Base-by-base conservation (phyloP, 257 asterid genomes). In the Solanum rostratum region DNA sequence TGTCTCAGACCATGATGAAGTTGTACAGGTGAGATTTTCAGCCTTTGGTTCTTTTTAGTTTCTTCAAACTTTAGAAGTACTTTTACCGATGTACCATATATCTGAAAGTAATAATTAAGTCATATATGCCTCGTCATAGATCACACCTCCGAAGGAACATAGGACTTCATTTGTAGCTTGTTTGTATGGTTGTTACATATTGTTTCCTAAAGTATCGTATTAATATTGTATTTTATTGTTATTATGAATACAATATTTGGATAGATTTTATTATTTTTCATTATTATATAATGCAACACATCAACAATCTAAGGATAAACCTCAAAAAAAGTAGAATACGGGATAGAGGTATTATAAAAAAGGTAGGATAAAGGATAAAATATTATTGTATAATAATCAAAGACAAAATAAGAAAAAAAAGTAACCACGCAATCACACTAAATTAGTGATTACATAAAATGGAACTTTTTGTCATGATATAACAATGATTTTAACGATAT, bases 11-110 rank as follows among this genome's bases (percentile, higher is more conserved):
- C 89, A 90, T 80, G 91, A 83, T 85, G 94, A 91, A 88, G 92
- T 94, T 73, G 85, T 95, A 49, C 93, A 93, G 97, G 97, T 95
- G 87, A 45, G 46, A 52, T 78, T 53, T 81, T 81, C 81, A 76
- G 74, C 50, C 71, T 33, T 85, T 65, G n/a, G 62, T 29, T 62
- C 18, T 73, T 73, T 29, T 69, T 76, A 50, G 57, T 59, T 45
- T 76, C 82, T 71, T 71, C 55, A n/a, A 50, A 76, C 15, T 76
- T 2, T 76, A 49, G 41, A 50, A 27, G 29, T 76, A 76, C 45
- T 49, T 49, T 24, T 76, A 50, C 43, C 7, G 24, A 74, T 49
- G 43, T 74, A 74, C 41, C 81, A 76, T 45, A 22, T 22, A 73
- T 73, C 20, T 73, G 33, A 22, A 73, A 73, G 39, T 45, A 45